Conservation (phyloP, 345 rosid species). For the Camelina sativa region DNA sequence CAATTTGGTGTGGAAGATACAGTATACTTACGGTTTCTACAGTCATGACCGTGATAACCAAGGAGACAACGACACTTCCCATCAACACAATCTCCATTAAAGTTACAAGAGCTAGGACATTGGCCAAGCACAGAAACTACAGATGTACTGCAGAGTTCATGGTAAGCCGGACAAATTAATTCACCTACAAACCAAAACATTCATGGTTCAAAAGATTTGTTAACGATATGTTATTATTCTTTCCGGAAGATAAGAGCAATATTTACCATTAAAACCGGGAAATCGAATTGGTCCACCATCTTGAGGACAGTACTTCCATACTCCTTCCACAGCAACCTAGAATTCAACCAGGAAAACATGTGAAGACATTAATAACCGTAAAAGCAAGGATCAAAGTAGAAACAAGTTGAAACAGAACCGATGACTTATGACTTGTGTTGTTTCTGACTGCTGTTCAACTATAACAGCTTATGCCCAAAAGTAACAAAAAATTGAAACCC, state of each 20-base stretch:
- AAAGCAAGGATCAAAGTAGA: background rate
- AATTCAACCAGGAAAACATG: constrained; percentile 3
- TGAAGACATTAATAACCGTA: constrained; percentile 19
- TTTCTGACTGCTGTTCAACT: background rate
- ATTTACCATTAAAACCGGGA: constrained; percentile 87
- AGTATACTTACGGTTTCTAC: constrained; percentile 72
- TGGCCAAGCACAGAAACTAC: constrained; percentile 67
- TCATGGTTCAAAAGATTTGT: constrained; percentile 16
- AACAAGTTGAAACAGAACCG: background rate
- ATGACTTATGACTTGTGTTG: background rate
- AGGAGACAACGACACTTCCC: constrained; percentile 88
- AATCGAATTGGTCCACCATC: constrained; percentile 91
- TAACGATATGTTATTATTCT: background rate
- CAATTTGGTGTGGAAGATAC: constrained; percentile 11
- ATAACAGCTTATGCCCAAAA: background rate
- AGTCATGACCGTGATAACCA: constrained; percentile 90
- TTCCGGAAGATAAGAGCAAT: constrained; percentile 12
- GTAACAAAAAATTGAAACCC: background rate
- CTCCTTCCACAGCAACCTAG: constrained; percentile 97
- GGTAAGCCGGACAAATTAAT: constrained; percentile 86
- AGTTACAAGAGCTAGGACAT: constrained; percentile 79
- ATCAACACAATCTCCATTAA: constrained; percentile 92
- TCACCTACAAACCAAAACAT: constrained; percentile 66
- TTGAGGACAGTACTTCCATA: constrained; percentile 87
- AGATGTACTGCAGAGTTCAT: constrained; percentile 74